A percentile compares a stretch with the other conserved stretches of the same genome.
These are phyloP conservation scores for Serendipita sp. DNA, from an alignment of 768 basidiomycete species.

Conservation along the genomic window DNA sequence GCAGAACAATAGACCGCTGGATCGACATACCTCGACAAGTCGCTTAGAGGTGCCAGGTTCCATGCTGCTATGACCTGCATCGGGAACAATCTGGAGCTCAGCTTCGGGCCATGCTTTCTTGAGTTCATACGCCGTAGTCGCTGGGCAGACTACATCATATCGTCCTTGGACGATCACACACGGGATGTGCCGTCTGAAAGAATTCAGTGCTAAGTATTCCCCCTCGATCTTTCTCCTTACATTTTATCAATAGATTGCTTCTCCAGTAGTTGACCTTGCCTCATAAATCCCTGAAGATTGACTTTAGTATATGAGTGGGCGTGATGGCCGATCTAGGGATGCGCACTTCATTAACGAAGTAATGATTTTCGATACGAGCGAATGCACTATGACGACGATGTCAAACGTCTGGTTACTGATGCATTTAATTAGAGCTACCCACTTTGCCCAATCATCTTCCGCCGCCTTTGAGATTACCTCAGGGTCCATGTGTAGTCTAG, in stretches of 20 bases:
- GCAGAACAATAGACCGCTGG: not conserved
- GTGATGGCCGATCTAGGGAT: not conserved
- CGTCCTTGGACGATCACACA: conserved; percentile 69
- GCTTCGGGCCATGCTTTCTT: conserved; percentile 74
- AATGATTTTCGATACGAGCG: conserved; percentile 81
- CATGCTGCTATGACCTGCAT: conserved; percentile 75
- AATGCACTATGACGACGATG: conserved; percentile 43
- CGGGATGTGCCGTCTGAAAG: conserved; percentile 67
- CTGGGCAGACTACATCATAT: conserved; percentile 80
- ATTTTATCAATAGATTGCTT: conserved; percentile 78
- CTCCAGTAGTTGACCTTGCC: conserved; percentile 76
- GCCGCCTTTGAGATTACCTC: conserved; percentile 52
- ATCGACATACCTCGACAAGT: conserved; percentile 46
- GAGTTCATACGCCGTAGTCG: conserved; percentile 64
- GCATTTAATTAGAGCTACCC: conserved; percentile 15
- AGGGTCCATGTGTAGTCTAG: conserved; percentile 54
- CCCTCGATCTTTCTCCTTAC: conserved; percentile 24
- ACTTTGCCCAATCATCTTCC: conserved; percentile 65
- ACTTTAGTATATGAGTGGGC: not conserved
- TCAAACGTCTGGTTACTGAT: not conserved
- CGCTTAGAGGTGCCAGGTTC: conserved; percentile 55
- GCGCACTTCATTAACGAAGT: conserved; percentile 61
- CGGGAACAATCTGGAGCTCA: conserved; percentile 60
- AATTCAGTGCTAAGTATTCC: not conserved
- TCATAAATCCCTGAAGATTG: conserved; percentile 56